Conservation (phyloP, 306 rosid genomes). For the Vigna mungo region DNA sequence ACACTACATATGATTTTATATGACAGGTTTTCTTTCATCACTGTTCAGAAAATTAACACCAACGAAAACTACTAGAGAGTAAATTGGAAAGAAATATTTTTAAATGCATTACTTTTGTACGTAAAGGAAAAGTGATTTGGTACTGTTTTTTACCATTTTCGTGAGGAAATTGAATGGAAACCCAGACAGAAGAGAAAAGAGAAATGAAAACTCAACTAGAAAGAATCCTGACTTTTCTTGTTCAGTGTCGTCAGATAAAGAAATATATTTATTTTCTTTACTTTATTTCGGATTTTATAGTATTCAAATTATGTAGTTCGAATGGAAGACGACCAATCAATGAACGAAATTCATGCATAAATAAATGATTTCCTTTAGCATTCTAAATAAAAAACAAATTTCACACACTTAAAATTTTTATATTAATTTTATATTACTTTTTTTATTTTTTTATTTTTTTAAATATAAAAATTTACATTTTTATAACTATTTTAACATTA, state of each 20-base stretch:
- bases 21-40: neutral
- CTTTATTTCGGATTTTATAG: neutral
- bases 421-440: too few relatives aligned
- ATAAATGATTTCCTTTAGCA: neutral
- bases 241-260: neutral
- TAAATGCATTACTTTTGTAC: neutral
- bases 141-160: neutral
- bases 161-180: conserved; percentile 1
- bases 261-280: neutral
- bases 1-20: too few relatives aligned
- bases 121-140: neutral
- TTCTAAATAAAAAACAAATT: too few relatives aligned
- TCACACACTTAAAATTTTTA: too few relatives aligned
- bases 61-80: neutral
- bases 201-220: neutral
- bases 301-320: neutral
- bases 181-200: neutral
- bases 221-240: neutral
- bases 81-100: neutral
- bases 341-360: neutral
- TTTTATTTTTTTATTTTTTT: too few relatives aligned
- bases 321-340: neutral
- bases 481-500: too few relatives aligned
- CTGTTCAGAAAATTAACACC: neutral
- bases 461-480: too few relatives aligned